These are phyloP conservation scores for Nitzschia sp. DNA, from an alignment of 108 stramenopile species.

Conservation along the genomic window DNA sequence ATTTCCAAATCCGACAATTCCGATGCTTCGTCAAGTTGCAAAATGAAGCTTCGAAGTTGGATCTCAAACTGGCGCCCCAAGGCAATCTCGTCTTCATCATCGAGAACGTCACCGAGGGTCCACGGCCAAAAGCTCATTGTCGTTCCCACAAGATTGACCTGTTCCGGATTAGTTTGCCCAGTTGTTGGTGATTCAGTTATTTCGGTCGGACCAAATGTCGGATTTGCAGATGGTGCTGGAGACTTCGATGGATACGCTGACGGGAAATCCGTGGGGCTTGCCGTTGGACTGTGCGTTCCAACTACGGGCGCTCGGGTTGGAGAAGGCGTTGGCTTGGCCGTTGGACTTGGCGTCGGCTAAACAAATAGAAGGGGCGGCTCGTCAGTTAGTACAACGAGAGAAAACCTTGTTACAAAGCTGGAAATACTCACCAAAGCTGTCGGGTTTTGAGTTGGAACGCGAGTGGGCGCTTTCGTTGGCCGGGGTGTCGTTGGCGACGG, in stretches of 20 bases:
- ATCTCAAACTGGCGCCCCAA: not conserved
- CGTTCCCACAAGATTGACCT: not conserved
- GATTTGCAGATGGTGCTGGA: constrained; percentile 1
- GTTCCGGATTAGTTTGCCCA: no score
- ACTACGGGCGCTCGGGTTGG: constrained; percentile 8
- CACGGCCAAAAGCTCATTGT: constrained; percentile 13
- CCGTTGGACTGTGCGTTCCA: constrained; percentile 20
- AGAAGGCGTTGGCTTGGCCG: not conserved
- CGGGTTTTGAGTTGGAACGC: not conserved
- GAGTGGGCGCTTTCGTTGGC: not conserved
- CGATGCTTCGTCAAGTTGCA: not conserved
- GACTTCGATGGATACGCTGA: constrained; percentile 2
- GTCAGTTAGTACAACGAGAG: no score
- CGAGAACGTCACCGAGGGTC: not conserved
- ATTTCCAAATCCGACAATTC: constrained; percentile 1
- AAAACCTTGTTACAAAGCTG: no score
- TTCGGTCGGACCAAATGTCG: no score
- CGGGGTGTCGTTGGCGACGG: not conserved
- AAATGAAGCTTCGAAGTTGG: not conserved
- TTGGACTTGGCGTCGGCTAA: constrained; percentile 5
- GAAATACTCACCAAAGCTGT: no score
- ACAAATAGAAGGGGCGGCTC: no score
- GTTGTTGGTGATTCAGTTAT: constrained; percentile 9
- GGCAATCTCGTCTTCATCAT: not conserved
- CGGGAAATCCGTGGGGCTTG: not conserved